Base-by-base conservation (phyloP, 106 monocot species). In the Dioscorea alata region DNA sequence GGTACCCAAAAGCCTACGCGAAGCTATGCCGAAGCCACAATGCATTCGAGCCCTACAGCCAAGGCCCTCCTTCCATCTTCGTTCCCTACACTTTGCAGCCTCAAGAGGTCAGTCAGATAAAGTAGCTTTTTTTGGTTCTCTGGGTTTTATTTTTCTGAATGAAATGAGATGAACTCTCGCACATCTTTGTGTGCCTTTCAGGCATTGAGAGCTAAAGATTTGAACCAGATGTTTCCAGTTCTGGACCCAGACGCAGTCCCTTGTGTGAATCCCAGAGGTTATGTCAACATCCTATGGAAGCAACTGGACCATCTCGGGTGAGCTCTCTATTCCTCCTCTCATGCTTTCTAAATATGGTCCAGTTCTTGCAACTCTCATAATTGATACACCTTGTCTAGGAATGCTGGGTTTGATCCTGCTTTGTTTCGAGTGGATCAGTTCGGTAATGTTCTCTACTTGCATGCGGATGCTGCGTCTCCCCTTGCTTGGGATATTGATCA, bases 401-500 rank as follows among this genome's bases (percentile, higher is more conserved):
- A 89, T 77, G 96, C 91, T 23, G 96, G 89, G 21, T 96, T 96
- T 34, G 92, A 96, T 78, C 96, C 96, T 60, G 86, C 80, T 35
- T 54, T 92, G 33, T 96, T 96, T 77, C 83, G 96, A 17, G 84
- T 96, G 14, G 96, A 96, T 54, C 66, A 79, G 5, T 96, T 73
- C 61, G 91, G 96, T 17, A 96, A 96, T 73, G 88, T 96, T 31
- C 79, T 96, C 24, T 92, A 89, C 64, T 69, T 89, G 15, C 83
- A 89, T 50, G 96, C 96, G 4, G 91, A 96, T 71, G 60, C 78
- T 15, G 80, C 88, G 28, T 96, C 91, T 63, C 96, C 89, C 13
- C 86, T 96, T 33, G 83, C 75, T 63, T 96, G 96, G 96, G 83
- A 80, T 25, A 84, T 92, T 23, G 96, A 96, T 75, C 96, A 96